Evolutionary conservation across 805 yeast species (phyloP).

Genomic region (Candida saitoana): DNA sequence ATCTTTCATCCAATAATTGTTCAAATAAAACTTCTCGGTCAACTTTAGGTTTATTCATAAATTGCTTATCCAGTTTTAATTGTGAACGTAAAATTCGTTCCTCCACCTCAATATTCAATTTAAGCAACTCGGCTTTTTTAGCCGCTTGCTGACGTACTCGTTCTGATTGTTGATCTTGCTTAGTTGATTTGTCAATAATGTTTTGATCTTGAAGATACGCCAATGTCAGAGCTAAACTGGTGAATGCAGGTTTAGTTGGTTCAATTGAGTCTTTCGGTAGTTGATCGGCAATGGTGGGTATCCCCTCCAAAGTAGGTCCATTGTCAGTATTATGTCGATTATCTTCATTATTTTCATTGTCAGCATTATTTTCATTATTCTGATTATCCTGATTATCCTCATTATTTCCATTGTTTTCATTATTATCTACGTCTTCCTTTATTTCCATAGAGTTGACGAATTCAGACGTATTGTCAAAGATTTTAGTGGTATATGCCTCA

Average conservation of each 20-base stretch:
- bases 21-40: constrained; percentile 27
- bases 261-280: background rate
- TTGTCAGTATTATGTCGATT: background rate
- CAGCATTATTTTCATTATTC: background rate
- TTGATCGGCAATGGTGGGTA: background rate
- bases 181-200: constrained; percentile 10
- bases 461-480: constrained; percentile 41
- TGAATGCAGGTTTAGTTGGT: constrained; percentile 12
- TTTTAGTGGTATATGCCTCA: constrained; percentile 5
- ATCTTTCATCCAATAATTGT: constrained; percentile 24
- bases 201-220: constrained; percentile 22
- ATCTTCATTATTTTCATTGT: background rate
- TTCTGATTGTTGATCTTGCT: constrained; percentile 12
- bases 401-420: background rate
- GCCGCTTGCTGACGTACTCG: constrained; percentile 18
- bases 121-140: constrained; percentile 26
- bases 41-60: constrained; percentile 20
- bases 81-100: constrained; percentile 30
- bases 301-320: background rate
- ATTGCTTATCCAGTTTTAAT: constrained; percentile 22
- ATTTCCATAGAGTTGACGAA: constrained; percentile 25
- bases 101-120: constrained; percentile 28
- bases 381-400: background rate
- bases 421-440: constrained; percentile 1
- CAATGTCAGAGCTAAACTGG: constrained; percentile 23